A percentile compares a stretch with the other conserved stretches of the same genome.
Conservation (phyloP, 2,329 filamentous ascomycete species). For the Calonectria hawksworthii region DNA sequence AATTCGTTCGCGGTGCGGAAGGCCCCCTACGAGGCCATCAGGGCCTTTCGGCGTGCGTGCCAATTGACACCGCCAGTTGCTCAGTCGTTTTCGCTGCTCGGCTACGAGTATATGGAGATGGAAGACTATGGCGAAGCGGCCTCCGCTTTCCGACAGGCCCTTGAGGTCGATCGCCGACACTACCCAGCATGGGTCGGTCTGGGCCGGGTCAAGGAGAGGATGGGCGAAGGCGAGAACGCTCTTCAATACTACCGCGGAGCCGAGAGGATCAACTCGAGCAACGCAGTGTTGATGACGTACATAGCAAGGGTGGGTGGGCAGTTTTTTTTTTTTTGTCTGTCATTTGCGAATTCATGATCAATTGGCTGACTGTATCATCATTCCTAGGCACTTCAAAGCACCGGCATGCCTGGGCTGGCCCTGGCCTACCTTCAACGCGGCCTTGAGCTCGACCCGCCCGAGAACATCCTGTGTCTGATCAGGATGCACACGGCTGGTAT, state of each 20-base stretch:
- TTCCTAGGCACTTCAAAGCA: conserved; percentile 26
- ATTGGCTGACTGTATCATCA: background rate
- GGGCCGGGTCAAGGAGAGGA: conserved; percentile 34
- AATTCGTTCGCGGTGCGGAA: conserved; percentile 35
- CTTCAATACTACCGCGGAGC: conserved; percentile 34
- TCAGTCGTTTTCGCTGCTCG: conserved; percentile 37
- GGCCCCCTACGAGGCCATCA: conserved; percentile 32
- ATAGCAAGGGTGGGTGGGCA: conserved; percentile 33
- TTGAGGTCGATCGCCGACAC: conserved; percentile 38
- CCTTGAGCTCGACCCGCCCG: conserved; percentile 12
- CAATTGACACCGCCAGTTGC: conserved; percentile 33
- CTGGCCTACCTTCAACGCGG: conserved; percentile 20
- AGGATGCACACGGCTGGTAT: conserved; percentile 23
- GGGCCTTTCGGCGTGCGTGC: conserved; percentile 35
- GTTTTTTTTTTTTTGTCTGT: background rate
- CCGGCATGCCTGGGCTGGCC: conserved; percentile 24
- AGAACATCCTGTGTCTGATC: conserved; percentile 17
- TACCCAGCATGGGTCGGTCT: conserved; percentile 39
- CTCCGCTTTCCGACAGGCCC: conserved; percentile 31
- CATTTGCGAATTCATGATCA: conserved; percentile 3
- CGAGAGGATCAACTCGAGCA: conserved; percentile 37
- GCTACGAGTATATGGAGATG: conserved; percentile 37
- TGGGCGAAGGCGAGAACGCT: conserved; percentile 32
- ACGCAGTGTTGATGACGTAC: conserved; percentile 37
- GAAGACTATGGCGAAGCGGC: conserved; percentile 34